Base-by-base conservation (phyloP, 1,139 yeast genomes). In the Scheffersomyces illinoinensis region DNA sequence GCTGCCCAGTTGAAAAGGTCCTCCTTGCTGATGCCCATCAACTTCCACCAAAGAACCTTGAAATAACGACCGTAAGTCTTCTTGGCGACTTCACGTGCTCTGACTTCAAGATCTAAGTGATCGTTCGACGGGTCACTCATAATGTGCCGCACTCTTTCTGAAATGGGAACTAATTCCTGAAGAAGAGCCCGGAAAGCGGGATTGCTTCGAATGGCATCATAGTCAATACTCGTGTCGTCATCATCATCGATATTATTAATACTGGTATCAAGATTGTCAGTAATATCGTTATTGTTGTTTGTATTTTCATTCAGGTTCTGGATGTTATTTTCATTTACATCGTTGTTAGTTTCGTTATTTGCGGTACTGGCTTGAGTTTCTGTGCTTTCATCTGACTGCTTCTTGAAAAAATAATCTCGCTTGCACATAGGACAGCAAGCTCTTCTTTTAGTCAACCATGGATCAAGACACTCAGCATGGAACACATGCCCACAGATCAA, bases 351-450 rank as follows among this genome's bases (percentile, higher is more conserved):
- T 43, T 56, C 21, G 6, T 46, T 52, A 6, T 48, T 51, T 39
- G 50, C 47, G 39, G 39, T 52, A 10, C 51, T 46, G 8, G 56
- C 33, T 21, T 53, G 55, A 10, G 46, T 55, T 18, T 54, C 26
- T 21, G 50, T 18, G 20, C 21, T 18, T 39, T 12, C 49, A n/a
- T 18, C 43, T 10, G 52, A 50, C 19, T 53, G 18, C 19, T 46
- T 53, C 62, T 80, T 81, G 70, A 82, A 72, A 63, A 83, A 85
- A 64, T 86, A 86, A 68, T 90, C 96, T 50, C 91, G 77, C 69
- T 91, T 90, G 73, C 97, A 91, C 79, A 88, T 85, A 8, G 97
- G 97, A 69, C 97, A 91, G 68, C 92, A 88, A 0, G 95, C 95
- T 58, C 90, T 81, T 63, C 95, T 78, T 60, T 84, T 84, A 4